Conservation (phyloP, 2,329 filamentous ascomycete species). For the Aspergillus ustus region DNA sequence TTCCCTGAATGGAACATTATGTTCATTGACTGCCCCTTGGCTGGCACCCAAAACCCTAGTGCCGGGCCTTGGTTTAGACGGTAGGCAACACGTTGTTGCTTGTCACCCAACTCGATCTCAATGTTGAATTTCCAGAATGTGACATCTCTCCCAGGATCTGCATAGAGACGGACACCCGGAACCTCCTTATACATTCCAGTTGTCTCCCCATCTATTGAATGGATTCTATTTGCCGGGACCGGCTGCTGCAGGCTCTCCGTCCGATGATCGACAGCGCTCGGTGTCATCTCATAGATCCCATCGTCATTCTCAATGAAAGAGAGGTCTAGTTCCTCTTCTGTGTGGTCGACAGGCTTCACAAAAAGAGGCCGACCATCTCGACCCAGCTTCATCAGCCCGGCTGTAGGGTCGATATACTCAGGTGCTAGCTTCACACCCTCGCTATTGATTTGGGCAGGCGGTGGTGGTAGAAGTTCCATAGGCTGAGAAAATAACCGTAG, state of each 20-base stretch:
- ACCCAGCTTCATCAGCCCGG: conserved; percentile 83
- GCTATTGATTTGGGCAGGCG: conserved; percentile 69
- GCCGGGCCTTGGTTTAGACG: conserved; percentile 91
- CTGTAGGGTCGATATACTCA: conserved; percentile 85
- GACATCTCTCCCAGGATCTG: conserved; percentile 79
- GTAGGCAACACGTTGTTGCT: conserved; percentile 87
- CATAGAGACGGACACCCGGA: conserved; percentile 78
- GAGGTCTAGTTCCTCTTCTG: conserved; percentile 77
- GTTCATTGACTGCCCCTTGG: conserved; percentile 85
- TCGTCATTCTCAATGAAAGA: conserved; percentile 79
- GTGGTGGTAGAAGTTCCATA: conserved; percentile 78
- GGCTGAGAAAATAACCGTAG: conserved; percentile 86
- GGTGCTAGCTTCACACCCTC: conserved; percentile 67
- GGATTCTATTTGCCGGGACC: conserved; percentile 53
- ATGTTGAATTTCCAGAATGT: conserved; percentile 99
- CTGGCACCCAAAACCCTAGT: conserved; percentile 93
- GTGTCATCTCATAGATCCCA: conserved; percentile 76
- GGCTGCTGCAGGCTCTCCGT: conserved; percentile 44
- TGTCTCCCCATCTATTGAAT: conserved; percentile 73
- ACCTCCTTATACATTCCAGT: conserved; percentile 82
- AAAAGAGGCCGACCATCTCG: conserved; percentile 85
- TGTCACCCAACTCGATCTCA: conserved; percentile 80
- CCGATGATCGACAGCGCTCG: conserved; percentile 50
- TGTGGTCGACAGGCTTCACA: conserved; percentile 84
- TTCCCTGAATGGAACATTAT: conserved; percentile 99